These are phyloP conservation scores for Scutellaria galericulata DNA, from an alignment of 257 asterid genomes.

Conservation along the genomic window DNA sequence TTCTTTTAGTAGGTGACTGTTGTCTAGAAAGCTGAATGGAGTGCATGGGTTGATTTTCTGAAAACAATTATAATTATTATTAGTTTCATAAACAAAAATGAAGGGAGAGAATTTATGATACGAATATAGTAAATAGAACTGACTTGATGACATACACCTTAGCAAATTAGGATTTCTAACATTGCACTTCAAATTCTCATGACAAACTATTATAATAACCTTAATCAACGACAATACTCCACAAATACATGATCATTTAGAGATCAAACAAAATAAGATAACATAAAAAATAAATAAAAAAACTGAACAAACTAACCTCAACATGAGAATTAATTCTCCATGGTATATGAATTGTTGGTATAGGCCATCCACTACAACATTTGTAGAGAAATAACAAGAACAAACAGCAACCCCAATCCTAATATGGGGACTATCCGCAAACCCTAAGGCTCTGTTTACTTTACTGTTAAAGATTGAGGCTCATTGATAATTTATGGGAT, in stretches of 20 bases:
- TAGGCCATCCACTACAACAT: constrained; percentile 42
- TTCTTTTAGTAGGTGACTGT: neutral
- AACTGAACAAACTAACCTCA: constrained; percentile 14
- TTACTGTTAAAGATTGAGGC: too few species aligned
- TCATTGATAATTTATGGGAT: too few species aligned
- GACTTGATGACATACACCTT: neutral
- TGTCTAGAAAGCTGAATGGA: neutral
- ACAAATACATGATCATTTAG: constrained; percentile 15
- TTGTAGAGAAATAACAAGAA: constrained; percentile 25
- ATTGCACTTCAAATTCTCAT: neutral
- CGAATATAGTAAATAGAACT: neutral
- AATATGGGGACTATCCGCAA: constrained; percentile 42
- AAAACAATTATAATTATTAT: neutral
- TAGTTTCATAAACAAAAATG: neutral
- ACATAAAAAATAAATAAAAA: neutral
- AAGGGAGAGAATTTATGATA: neutral
- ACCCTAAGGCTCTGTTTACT: neutral
- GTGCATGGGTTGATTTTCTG: too few species aligned
- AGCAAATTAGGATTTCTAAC: constrained; percentile 4
- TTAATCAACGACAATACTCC: neutral
- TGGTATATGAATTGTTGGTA: constrained; percentile 34
- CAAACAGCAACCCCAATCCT: constrained; percentile 45
- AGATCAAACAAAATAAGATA: neutral
- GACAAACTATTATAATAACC: neutral
- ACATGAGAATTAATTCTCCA: constrained; percentile 41